phyloP scores from a whole-genome alignment of 768 basidiomycete genomes.

The Tulasnella sp. region DNA sequence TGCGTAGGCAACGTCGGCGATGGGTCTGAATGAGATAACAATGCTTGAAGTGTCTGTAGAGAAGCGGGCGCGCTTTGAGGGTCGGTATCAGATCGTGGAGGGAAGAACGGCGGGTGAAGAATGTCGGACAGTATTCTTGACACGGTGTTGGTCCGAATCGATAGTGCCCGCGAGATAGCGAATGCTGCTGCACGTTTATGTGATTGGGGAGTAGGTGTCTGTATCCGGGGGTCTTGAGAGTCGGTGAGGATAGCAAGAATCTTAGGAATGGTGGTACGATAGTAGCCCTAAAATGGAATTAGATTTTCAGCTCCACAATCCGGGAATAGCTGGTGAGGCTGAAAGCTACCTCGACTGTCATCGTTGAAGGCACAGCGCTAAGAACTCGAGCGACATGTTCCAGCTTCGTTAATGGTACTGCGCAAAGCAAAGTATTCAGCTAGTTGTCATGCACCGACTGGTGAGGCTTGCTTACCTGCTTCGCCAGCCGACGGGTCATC shows the following conservation, averaged over 20 bases:
- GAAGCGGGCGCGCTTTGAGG: conserved; percentile 37
- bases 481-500: conserved; percentile 48
- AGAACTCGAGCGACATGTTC: conserved; percentile 68
- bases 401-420: conserved; percentile 61
- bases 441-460: neutral
- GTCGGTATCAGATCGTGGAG: conserved; percentile 31
- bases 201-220: conserved; percentile 41
- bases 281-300: conserved; percentile 55
- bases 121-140: conserved; percentile 34
- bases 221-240: conserved; percentile 32
- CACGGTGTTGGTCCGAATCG: conserved; percentile 33
- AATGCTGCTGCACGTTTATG: conserved; percentile 65
- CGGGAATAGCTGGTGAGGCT: neutral
- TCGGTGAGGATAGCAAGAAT: conserved; percentile 50
- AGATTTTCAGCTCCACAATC: conserved; percentile 33
- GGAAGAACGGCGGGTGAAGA: conserved; percentile 37
- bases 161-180: conserved; percentile 61
- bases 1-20: conserved; percentile 62
- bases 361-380: conserved; percentile 55
- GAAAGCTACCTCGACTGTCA: conserved; percentile 49
- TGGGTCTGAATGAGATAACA: conserved; percentile 75
- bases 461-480: conserved; percentile 25
- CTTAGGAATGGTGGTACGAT: conserved; percentile 51
- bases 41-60: conserved; percentile 52
- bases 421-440: neutral